A percentile compares a stretch with the other conserved stretches of the same genome.
Evolutionary conservation across 2,329 filamentous ascomycete genomes (phyloP).

Genomic region (Alternaria sp.): DNA sequence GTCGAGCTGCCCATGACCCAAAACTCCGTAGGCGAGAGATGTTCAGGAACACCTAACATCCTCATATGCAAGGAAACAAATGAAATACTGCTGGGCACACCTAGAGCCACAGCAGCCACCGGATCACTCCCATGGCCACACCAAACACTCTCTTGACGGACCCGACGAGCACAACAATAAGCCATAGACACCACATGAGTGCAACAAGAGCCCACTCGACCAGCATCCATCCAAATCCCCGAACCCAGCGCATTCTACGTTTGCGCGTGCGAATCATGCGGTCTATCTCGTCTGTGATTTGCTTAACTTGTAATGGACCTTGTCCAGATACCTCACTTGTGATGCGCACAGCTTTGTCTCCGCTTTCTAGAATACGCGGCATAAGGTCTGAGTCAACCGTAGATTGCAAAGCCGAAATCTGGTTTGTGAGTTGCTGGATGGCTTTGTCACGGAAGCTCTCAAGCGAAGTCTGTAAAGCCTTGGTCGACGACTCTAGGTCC

Average conservation of each 20-base stretch:
- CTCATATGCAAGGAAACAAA: conserved; percentile 5
- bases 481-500: conserved; percentile 56
- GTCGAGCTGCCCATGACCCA: neutral
- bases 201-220: conserved; percentile 89
- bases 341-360: conserved; percentile 82
- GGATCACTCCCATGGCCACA: conserved; percentile 66
- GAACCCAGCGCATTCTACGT: conserved; percentile 76
- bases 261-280: conserved; percentile 74
- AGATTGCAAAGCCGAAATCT: conserved; percentile 55
- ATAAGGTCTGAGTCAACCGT: conserved; percentile 61
- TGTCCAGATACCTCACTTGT: conserved; percentile 77
- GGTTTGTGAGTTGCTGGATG: conserved; percentile 54
- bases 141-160: conserved; percentile 69
- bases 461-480: conserved; percentile 60
- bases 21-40: neutral
- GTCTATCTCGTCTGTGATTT: conserved; percentile 78
- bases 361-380: conserved; percentile 69
- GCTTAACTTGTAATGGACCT: conserved; percentile 81
- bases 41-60: neutral
- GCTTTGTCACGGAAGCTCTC: conserved; percentile 58
- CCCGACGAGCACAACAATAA: conserved; percentile 80
- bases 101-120: conserved; percentile 79
- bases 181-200: conserved; percentile 94
- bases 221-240: conserved; percentile 78
- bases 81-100: conserved; percentile 5